phyloP scores from a whole-genome alignment of 306 rosid species.

The Vigna mungo region DNA sequence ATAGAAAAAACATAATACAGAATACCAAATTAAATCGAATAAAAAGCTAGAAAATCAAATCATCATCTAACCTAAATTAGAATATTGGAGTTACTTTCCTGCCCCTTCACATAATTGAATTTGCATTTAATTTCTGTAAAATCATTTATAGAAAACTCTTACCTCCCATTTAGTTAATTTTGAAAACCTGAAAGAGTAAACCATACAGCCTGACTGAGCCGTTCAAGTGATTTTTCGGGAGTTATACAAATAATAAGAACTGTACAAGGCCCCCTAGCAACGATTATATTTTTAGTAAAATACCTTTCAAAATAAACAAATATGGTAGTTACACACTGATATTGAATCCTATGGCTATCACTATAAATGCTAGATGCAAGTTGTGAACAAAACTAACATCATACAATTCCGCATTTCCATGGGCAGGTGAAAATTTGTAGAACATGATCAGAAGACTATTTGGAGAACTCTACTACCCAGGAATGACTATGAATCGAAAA shows the following conservation, averaged over 20 bases:
- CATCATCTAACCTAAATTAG: too few relatives aligned
- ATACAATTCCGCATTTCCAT: slow-evolving; percentile 30
- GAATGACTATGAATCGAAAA: slow-evolving; percentile 49
- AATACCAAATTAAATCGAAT: neutral
- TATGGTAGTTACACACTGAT: neutral
- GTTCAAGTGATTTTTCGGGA: neutral
- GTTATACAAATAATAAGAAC: neutral
- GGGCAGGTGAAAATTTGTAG: slow-evolving; percentile 9
- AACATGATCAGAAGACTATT: neutral
- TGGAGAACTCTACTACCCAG: slow-evolving; percentile 29
- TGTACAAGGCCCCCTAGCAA: neutral
- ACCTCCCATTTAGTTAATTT: neutral
- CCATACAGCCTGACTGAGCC: neutral
- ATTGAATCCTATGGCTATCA: slow-evolving; percentile 27
- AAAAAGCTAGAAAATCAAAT: neutral
- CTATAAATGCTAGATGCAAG: slow-evolving; percentile 21
- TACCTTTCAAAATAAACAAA: neutral
- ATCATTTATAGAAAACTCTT: neutral
- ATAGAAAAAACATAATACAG: neutral
- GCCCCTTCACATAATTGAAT: neutral
- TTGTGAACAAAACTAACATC: neutral
- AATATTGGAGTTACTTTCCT: neutral
- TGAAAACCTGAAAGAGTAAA: neutral
- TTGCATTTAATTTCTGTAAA: neutral
- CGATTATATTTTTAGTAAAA: neutral